Base-by-base conservation (phyloP, 805 yeast species). In the Cyberlindnera veronae region DNA sequence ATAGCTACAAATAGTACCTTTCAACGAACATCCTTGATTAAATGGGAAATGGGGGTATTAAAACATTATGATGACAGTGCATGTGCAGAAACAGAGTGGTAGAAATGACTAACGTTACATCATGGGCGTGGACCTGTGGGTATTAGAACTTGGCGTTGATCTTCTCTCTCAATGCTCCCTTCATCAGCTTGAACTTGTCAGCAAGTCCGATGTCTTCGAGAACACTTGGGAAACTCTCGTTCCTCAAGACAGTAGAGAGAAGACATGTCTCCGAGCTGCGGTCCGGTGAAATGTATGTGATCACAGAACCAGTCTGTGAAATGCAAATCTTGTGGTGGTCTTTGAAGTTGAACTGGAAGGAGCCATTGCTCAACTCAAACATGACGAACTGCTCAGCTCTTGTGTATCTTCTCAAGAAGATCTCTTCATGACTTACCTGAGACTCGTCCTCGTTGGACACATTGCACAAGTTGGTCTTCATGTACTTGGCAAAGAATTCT, bases 341-440 rank as follows among this genome's bases (percentile, higher is more conserved):
- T 61, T 84, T 84, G 66, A 93, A 93, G 65, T 93, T 93, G 68
- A 90, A 90, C 63, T 93, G 99, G 63, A 85, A 79, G 30, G 88
- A 81, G 16, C 96, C 96, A 58, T 89, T 87, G 57, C 95, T 86
- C 68, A 93, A 67, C 61, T 88, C 91, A 67, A 93, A 93, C 95
- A 90, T 84, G 41, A 90, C 87, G 60, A 77, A 87, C 47, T 79
- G 81, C 33, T 79, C 75, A 39, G 81, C 79, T 61, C 98, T 79
- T 18, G 87, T 78, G 58, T 85, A 88, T 53, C 95, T 75, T 67
- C 93, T 79, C 49, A 91, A 71, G 60, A 84, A 89, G 11, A 86
- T 82, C 45, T 77, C 79, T 49, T 79, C 86, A 44, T 74, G 72
- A 52, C 79, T 66, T 19, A 58, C 31, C 38, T 53, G 42, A 11